Conservation (phyloP, 2,329 filamentous ascomycete genomes). For the Pezicula carpinea region DNA sequence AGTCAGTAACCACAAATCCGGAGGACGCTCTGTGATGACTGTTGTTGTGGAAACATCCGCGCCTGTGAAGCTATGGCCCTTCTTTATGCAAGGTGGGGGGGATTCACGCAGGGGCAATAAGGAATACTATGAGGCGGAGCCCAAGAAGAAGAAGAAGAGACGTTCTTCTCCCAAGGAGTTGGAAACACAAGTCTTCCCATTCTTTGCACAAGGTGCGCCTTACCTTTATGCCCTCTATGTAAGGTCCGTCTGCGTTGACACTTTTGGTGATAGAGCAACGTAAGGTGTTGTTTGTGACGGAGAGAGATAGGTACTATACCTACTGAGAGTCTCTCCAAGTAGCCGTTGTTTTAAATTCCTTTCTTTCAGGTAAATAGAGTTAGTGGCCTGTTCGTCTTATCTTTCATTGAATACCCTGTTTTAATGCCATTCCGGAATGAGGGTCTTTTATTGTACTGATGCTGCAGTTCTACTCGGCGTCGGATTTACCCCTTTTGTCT, state of each 20-base stretch:
- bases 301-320: slow-evolving; percentile 1
- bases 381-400: too few relatives aligned
- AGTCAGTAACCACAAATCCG: neutral
- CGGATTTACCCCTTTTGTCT: too few relatives aligned
- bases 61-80: slow-evolving; percentile 1
- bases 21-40: neutral
- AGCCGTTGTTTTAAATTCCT: neutral
- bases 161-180: neutral
- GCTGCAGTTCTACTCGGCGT: too few relatives aligned
- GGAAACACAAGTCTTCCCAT: neutral
- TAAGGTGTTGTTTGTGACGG: neutral
- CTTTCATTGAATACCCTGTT: too few relatives aligned
- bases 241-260: neutral
- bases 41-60: slow-evolving; percentile 1
- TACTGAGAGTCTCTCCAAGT: neutral
- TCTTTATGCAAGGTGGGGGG: neutral
- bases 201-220: slow-evolving; percentile 1
- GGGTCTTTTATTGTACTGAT: too few relatives aligned
- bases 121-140: neutral
- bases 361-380: too few relatives aligned
- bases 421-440: too few relatives aligned
- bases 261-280: neutral
- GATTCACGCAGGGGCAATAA: too few relatives aligned
- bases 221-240: neutral
- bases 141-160: neutral